Base-by-base conservation (phyloP, 202 grass and related monocot species). In the Schoenoplectus tabernaemontani region DNA sequence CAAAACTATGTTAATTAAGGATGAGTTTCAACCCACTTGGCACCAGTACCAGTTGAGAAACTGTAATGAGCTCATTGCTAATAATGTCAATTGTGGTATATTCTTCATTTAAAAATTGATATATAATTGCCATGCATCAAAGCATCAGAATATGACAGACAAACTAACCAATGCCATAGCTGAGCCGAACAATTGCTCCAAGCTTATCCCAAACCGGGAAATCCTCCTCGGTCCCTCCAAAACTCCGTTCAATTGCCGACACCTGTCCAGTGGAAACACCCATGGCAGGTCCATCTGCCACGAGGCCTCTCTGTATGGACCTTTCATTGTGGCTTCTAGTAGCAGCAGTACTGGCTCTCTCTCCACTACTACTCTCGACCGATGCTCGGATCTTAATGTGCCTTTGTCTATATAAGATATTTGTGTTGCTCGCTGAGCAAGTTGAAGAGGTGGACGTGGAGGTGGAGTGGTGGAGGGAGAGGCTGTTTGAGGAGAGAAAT, bases 191-290 rank as follows among this genome's bases (percentile, higher is more conserved):
- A 44, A 97, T 83, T 7, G 93, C 93, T 4, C 85, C 93, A 2
- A 97, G 82, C 87, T 83, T 90, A 46, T 97, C 93, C 93, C 89
- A 93, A 67, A 91, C 85, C 48, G 91, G 82, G 39, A 88, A 87
- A 78, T 93, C 93, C 1, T 91, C 85, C 24, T 93, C 91, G 3
- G 87, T 62, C 11, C 80, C 81, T 0, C 66, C 81, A 20, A 89
- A 89, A 59, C 81, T 83, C 24, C 69, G 16, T 9, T 84, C 83
- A 48, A 82, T 82, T 0, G 34, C 75, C 7, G 86, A 66, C 57
- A 78, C 42, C 64, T 82, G 43, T n/a, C 81, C 54, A 0, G 68
- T 23, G 0, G 84, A 77, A 32, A 69, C 46, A 50, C 68, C 68
- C 26, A 76, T 76, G 58, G 71, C 1, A 0, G 71, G 73, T 11